These are phyloP conservation scores for Uronychia binucleata DNA, from an alignment of 73 alveolate species.

Conservation along the genomic window DNA sequence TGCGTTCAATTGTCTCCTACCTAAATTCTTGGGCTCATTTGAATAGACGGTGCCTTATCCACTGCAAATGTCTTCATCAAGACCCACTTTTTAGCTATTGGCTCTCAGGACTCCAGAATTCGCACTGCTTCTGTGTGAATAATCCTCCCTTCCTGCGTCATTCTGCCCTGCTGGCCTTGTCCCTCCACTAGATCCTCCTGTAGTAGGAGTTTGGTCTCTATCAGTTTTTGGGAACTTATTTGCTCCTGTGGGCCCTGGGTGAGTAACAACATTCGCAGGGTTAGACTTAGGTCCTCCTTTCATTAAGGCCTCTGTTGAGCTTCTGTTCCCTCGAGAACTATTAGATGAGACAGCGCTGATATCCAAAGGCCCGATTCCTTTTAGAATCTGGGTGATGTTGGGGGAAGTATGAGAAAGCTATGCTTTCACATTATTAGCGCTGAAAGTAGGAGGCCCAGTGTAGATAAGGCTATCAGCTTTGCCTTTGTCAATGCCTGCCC, in stretches of 20 bases:
- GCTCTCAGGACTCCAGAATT: background rate
- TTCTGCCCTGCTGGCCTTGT: background rate
- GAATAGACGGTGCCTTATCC: background rate
- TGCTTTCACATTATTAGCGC: conserved; percentile 1
- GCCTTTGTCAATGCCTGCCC: background rate
- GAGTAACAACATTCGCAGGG: background rate
- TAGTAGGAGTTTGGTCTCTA: background rate
- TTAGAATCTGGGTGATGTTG: conserved; percentile 41
- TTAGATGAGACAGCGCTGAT: background rate
- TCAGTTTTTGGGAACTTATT: background rate
- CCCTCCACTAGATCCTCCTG: background rate
- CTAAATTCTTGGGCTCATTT: background rate
- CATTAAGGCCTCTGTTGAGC: background rate
- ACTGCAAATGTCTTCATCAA: background rate
- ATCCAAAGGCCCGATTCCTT: background rate
- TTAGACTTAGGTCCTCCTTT: background rate
- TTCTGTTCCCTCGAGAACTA: background rate
- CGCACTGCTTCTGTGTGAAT: background rate
- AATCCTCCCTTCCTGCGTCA: background rate
- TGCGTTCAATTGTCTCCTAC: background rate
- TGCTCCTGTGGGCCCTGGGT: background rate
- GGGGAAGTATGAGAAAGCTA: conserved; percentile 54
- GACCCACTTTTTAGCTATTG: background rate
- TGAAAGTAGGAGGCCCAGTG: background rate
- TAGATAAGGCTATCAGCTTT: background rate